A percentile compares a stretch with the other conserved stretches of the same genome.
These are phyloP conservation scores for Sporothrix mexicana DNA, from an alignment of 2,329 filamentous ascomycete species.

Conservation along the genomic window DNA sequence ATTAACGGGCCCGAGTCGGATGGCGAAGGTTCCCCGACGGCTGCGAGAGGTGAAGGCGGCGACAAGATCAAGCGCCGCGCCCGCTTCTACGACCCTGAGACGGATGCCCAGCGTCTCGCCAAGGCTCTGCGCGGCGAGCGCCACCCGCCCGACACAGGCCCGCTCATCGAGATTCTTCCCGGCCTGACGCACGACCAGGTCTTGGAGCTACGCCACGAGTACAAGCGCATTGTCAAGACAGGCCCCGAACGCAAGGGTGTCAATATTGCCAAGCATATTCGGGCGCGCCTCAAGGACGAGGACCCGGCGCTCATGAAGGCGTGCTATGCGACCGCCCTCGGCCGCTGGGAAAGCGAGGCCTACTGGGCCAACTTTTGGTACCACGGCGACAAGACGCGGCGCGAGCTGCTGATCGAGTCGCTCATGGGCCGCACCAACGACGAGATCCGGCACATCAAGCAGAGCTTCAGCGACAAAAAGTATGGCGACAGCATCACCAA, in stretches of 20 bases:
- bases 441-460: constrained; percentile 88
- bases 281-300: constrained; percentile 73
- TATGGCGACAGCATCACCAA: constrained; percentile 79
- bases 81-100: constrained; percentile 83
- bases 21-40: constrained; percentile 43
- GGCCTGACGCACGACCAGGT: constrained; percentile 85
- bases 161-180: constrained; percentile 83
- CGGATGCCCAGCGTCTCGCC: constrained; percentile 78
- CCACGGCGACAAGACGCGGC: constrained; percentile 80
- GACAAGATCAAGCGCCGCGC: constrained; percentile 62
- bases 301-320: constrained; percentile 83
- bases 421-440: constrained; percentile 88
- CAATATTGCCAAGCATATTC: constrained; percentile 86
- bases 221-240: constrained; percentile 87
- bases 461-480: constrained; percentile 87
- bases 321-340: constrained; percentile 86
- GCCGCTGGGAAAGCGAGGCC: constrained; percentile 88
- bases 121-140: constrained; percentile 73
- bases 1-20: constrained; percentile 60
- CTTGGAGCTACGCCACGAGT: constrained; percentile 82
- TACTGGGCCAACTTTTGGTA: constrained; percentile 99
- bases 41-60: constrained; percentile 43
- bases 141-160: constrained; percentile 66
- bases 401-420: constrained; percentile 89
- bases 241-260: constrained; percentile 75